Evolutionary conservation across 768 basidiomycete species (phyloP).

Genomic region (Hypholoma fasciculare): DNA sequence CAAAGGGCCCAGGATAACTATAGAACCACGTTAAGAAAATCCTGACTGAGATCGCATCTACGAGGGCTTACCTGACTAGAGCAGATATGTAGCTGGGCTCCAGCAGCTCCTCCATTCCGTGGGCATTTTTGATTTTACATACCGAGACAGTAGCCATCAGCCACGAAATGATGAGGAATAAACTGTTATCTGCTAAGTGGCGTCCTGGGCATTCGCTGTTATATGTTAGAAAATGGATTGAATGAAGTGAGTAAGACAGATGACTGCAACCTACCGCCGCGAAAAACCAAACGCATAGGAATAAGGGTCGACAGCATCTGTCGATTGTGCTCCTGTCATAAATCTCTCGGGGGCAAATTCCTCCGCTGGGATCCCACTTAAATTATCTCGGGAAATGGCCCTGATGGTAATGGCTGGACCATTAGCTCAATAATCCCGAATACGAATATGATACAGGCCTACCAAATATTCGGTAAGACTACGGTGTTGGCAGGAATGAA

Average conservation of each 20-base stretch:
- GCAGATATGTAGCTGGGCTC: not conserved
- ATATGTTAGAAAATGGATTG: not conserved
- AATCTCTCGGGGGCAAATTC: not conserved
- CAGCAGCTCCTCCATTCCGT: not conserved
- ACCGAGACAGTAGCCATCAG: not conserved
- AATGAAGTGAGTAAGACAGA: not conserved
- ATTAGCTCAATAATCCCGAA: not conserved
- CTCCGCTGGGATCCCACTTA: not conserved
- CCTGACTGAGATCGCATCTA: not conserved
- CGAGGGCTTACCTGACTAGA: not conserved
- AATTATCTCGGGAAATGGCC: not conserved
- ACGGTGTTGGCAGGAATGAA: slow-evolving; percentile 10
- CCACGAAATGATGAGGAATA: slow-evolving; percentile 41
- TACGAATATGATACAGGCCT: not conserved
- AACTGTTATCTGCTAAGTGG: slow-evolving; percentile 35
- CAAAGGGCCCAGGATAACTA: not conserved
- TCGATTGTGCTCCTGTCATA: not conserved
- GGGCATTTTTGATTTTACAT: not conserved
- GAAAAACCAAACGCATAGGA: not conserved
- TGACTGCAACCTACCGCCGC: not conserved
- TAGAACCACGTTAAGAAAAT: not conserved
- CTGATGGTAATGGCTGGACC: not conserved
- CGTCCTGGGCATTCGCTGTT: slow-evolving; percentile 37
- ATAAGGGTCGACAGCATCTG: not conserved
- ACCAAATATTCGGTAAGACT: slow-evolving; percentile 10